These are phyloP conservation scores for Aureobasidium lini DNA, from an alignment of 2,329 filamentous ascomycete genomes.

Conservation along the genomic window DNA sequence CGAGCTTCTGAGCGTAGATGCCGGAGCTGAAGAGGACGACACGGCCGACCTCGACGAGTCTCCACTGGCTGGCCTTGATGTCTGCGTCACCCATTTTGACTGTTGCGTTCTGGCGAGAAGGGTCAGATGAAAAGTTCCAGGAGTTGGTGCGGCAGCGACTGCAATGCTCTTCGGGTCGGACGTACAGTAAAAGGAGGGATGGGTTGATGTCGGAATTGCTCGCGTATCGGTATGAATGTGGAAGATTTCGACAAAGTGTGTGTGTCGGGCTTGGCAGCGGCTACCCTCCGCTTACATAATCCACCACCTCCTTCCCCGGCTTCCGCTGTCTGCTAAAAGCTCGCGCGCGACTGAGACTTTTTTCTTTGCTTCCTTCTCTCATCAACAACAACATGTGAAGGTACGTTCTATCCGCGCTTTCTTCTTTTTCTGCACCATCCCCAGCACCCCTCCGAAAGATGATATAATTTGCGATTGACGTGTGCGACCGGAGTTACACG, in stretches of 20 bases:
- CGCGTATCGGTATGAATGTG: neutral
- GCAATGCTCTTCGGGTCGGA: neutral
- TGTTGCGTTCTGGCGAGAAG: slow-evolving; percentile 13
- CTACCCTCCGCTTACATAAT: neutral
- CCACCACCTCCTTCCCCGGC: neutral
- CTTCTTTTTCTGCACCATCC: neutral
- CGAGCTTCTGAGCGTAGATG: slow-evolving; percentile 76
- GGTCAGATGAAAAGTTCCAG: slow-evolving; percentile 9
- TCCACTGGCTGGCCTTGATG: slow-evolving; percentile 58
- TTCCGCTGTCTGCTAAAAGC: neutral
- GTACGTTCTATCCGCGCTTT: slow-evolving; percentile 1
- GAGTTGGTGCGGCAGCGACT: neutral
- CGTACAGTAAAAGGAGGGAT: slow-evolving; percentile 14
- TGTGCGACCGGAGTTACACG: slow-evolving; percentile 74
- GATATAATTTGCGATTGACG: slow-evolving; percentile 99
- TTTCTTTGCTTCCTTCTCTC: slow-evolving; percentile 2
- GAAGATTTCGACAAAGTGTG: slow-evolving; percentile 2
- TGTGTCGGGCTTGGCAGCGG: slow-evolving; percentile 1
- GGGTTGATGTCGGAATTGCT: neutral
- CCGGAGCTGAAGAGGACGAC: slow-evolving; percentile 86
- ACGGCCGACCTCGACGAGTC: slow-evolving; percentile 97
- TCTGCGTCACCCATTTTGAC: slow-evolving; percentile 41
- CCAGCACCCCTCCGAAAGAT: slow-evolving; percentile 51
- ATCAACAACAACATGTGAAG: slow-evolving; percentile 13
- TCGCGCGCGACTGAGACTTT: neutral